Base-by-base conservation (phyloP, 2,329 filamentous ascomycete genomes). In the Blastomyces emzantsi region DNA sequence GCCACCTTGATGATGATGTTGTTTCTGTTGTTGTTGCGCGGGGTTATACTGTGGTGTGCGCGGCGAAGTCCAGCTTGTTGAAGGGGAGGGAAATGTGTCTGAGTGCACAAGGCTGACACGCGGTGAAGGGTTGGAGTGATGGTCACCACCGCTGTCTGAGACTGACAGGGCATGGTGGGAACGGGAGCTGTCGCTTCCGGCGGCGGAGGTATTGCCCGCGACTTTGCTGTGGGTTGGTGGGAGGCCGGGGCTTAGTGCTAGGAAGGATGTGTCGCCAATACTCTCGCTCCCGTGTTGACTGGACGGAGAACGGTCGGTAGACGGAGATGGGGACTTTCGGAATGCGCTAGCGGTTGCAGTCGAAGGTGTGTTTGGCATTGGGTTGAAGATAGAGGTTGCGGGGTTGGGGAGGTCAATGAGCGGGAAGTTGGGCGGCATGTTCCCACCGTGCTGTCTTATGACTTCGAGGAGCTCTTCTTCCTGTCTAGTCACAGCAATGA, bases 401-500 rank as follows among this genome's bases (percentile, higher is more conserved):
- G 47, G 62, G 64, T 28, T 59, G 57, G n/a, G 54, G 56, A 8
- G 63, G 63, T 54, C 64, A 66, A 30, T 63, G 47, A 55, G 63
- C 54, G 73, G 74, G 33, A 79, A 73, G 65, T 75, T 76, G 25
- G 79, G 75, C 3, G 77, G 76, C 68, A 82, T 77, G 49, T 74
- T 76, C 60, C 80, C 79, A 66, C 79, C 75, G 58, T 80, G 80
- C 61, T 76, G 72, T 62, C 81, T 75, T 71, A 83, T 78, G 1
- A 80, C 79, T 67, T 81, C 80, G 3, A 83, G 71, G 1, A 83
- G 73, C 51, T 78, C 74, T 65, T 83, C 79, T 70, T 83, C 81
- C 69, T 83, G 81, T 62, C 79, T 74, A 0, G 81, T 83, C 33
- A 83, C 81, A 17, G 80, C 77, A 72, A 83, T 82, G 25, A 82